A percentile compares a stretch with the other conserved stretches of the same genome.
phyloP scores from a whole-genome alignment of 805 yeast genomes.

The Lachancea meyersii region DNA sequence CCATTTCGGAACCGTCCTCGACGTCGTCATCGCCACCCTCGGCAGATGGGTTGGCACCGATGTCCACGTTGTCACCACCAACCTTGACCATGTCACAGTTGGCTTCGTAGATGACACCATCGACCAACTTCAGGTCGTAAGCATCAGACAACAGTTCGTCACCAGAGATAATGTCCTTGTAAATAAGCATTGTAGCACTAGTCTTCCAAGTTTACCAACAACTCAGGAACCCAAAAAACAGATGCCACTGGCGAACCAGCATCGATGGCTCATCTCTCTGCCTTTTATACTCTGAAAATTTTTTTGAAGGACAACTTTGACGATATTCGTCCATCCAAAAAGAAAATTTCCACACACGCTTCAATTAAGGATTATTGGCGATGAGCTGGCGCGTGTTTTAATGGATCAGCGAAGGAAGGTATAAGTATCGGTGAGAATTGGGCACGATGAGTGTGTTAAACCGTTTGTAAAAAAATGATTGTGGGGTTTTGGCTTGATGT shows the following conservation, averaged over 20 bases:
- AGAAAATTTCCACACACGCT: conserved; percentile 6
- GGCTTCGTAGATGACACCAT: conserved; percentile 91
- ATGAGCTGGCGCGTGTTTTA: neutral
- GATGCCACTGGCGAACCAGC: neutral
- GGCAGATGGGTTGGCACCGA: conserved; percentile 99
- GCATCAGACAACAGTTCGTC: conserved; percentile 98
- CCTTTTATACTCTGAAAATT: conserved; percentile 8
- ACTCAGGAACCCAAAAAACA: neutral
- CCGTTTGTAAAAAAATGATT: too few species aligned
- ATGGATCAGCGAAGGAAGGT: too few species aligned
- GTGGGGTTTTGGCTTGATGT: too few species aligned
- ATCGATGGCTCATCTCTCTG: conserved; percentile 6
- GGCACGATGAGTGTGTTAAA: too few species aligned
- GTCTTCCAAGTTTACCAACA: conserved; percentile 2
- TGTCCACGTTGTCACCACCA: conserved; percentile 88
- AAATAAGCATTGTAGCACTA: conserved; percentile 32
- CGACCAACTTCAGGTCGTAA: conserved; percentile 82
- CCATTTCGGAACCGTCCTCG: conserved; percentile 83
- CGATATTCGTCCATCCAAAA: neutral
- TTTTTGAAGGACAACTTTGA: conserved; percentile 1
- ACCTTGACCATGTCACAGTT: conserved; percentile 90
- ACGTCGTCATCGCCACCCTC: conserved; percentile 82
- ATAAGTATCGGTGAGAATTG: neutral
- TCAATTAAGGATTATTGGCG: neutral
- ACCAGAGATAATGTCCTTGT: conserved; percentile 79